Base-by-base conservation (phyloP, 23 red algal genomes). In the Chondrus crispus region DNA sequence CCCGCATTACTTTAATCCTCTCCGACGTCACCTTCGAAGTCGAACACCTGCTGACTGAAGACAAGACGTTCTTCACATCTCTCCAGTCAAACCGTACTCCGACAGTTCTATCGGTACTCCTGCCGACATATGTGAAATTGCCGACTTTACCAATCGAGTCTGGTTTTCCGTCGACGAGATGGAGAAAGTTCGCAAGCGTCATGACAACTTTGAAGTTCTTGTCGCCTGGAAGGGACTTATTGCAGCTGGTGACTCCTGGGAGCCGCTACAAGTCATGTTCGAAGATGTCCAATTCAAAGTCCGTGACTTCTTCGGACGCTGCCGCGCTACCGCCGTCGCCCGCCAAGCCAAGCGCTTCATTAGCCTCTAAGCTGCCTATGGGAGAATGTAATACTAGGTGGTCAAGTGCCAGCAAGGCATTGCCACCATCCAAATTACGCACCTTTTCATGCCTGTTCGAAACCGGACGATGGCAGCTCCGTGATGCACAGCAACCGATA, bases 1-100 rank as follows among this genome's bases (percentile, higher is more conserved):
- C 14, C 29, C 68, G 68, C 19, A 26, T 73, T 37, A 33, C 30
- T 14, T 33, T 18, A 26, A 33, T 73, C 32, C 68, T 73, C 30
- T 73, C 68, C 14, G 68, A 73, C 68, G 13, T 73, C 30, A 73
- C 68, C 18, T n/a, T 73, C 32, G 30, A 73, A 73, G 68, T 73
- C 68, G 68, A 73, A 26, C 68, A 73, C 68, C 29, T 73, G 32
- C 68, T 73, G 68, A 73, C 68, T 26, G 68, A 73, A 33, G 68
- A 73, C 68, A 73, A 57, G 52, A 57, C 16, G 52, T 16, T 22
- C 22, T 57, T 16, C 14, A 57, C 22, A 22, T 57, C 52, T 57
- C 52, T 16, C 52, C 14, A 57, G 22, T 57, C 22, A 57, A 57
- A 57, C 52, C 52, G 14, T 57, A 57, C 52, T 57, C 52, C 22